Percentiles rank a stretch among this genome's conserved stretches.
phyloP scores from a whole-genome alignment of 2,329 filamentous ascomycete species.

The Beauveria asiatica region DNA sequence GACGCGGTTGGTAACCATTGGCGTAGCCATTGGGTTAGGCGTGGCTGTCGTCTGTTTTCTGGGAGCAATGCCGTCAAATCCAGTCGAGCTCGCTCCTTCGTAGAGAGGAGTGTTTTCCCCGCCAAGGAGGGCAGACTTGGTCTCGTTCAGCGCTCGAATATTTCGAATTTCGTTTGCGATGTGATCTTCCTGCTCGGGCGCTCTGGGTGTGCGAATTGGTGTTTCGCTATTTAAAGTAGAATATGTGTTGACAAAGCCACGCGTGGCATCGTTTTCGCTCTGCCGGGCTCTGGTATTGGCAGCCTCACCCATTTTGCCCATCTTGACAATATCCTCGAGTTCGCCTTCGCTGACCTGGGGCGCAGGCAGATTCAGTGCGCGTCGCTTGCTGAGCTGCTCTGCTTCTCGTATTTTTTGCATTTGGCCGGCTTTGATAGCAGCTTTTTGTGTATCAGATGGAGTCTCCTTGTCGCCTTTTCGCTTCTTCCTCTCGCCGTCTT shows the following conservation, averaged over 20 bases:
- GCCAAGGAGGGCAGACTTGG: conserved; percentile 84
- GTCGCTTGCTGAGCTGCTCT: conserved; percentile 90
- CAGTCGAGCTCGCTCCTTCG: conserved; percentile 73
- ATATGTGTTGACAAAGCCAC: conserved; percentile 82
- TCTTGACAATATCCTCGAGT: conserved; percentile 96
- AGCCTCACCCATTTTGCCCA: conserved; percentile 88
- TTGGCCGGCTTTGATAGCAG: conserved; percentile 86
- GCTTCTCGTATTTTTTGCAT: conserved; percentile 92
- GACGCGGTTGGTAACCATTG: conserved; percentile 58
- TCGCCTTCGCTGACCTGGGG: conserved; percentile 91
- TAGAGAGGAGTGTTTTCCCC: conserved; percentile 88
- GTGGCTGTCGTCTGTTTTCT: conserved; percentile 77
- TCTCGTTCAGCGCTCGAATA: conserved; percentile 84
- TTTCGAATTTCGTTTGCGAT: conserved; percentile 96
- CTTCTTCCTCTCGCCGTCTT: conserved; percentile 71
- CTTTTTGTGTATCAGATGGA: conserved; percentile 70
- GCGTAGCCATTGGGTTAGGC: conserved; percentile 91
- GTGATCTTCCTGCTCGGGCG: conserved; percentile 85
- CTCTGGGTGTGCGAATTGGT: conserved; percentile 85
- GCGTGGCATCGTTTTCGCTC: conserved; percentile 76
- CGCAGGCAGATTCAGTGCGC: conserved; percentile 70
- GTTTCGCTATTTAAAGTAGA: conserved; percentile 69
- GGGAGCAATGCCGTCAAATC: conserved; percentile 78
- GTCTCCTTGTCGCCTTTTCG: conserved; percentile 82
- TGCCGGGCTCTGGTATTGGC: conserved; percentile 67